Evolutionary conservation across 805 yeast genomes (phyloP).

Genomic region (Saccharomycopsis sp.): DNA sequence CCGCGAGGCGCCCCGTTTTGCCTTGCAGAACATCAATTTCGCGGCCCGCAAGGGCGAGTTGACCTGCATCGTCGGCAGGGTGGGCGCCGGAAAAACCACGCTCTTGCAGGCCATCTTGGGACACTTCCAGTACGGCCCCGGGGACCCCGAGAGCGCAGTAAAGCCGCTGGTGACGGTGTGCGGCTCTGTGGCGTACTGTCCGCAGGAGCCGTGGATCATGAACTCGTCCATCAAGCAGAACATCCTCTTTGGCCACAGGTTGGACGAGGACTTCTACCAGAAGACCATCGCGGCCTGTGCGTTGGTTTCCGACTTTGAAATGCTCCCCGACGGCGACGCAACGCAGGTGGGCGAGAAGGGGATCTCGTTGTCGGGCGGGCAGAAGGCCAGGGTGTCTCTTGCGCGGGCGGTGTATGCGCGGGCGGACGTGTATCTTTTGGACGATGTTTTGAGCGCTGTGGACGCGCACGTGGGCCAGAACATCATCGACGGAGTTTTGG

Average conservation of each 20-base stretch:
- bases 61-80: constrained; percentile 58
- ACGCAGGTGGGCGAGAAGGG: constrained; percentile 58
- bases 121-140: constrained; percentile 34
- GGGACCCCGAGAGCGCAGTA: constrained; percentile 24
- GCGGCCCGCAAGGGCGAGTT: constrained; percentile 46
- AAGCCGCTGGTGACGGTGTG: constrained; percentile 23
- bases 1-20: constrained; percentile 39
- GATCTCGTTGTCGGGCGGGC: constrained; percentile 55
- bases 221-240: constrained; percentile 45
- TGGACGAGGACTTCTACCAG: constrained; percentile 35
- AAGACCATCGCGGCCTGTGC: constrained; percentile 44
- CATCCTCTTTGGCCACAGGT: constrained; percentile 43
- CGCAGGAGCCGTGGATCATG: constrained; percentile 53
- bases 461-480: constrained; percentile 63
- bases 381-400: constrained; percentile 54
- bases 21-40: constrained; percentile 44
- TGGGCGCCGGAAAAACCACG: constrained; percentile 64
- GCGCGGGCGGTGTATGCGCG: constrained; percentile 66
- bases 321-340: constrained; percentile 46
- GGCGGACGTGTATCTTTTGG: constrained; percentile 51
- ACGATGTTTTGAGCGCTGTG: constrained; percentile 65
- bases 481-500: constrained; percentile 44
- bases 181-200: constrained; percentile 54
- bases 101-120: constrained; percentile 50
- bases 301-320: constrained; percentile 39